These are phyloP conservation scores for Eucalyptus erythrocorys DNA, from an alignment of 345 rosid genomes.

Conservation along the genomic window DNA sequence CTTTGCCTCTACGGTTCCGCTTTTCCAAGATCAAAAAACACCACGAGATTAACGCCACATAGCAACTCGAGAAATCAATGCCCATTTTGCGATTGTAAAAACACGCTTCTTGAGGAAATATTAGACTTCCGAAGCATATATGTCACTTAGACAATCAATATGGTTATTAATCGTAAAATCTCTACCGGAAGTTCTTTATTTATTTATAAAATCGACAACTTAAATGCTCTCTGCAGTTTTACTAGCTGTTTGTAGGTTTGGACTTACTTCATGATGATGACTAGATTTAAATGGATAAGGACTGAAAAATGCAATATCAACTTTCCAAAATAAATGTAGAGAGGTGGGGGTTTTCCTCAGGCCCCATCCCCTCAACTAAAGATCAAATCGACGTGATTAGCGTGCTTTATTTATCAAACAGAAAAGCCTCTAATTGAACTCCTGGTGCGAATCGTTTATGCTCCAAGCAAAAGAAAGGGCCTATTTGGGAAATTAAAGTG, in stretches of 20 bases:
- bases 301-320: neutral
- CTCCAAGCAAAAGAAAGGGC: neutral
- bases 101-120: neutral
- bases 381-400: neutral
- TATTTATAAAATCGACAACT: neutral
- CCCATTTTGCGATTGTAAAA: neutral
- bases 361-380: neutral
- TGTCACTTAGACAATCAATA: neutral
- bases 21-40: neutral
- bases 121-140: neutral
- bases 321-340: neutral
- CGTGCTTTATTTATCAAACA: neutral
- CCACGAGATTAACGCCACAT: neutral
- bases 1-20: neutral
- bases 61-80: rapidly evolving
- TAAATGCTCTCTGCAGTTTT: neutral
- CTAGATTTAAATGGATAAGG: neutral
- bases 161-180: neutral
- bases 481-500: neutral
- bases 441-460: neutral
- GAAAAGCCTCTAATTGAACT: neutral
- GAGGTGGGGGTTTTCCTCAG: neutral
- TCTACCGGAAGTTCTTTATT: too few relatives aligned
- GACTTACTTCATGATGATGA: neutral
- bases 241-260: neutral